Evolutionary conservation across 148 eudicot species (phyloP), one percentile per base, ranked within the genome.

Genomic region (Camellia japonica): DNA sequence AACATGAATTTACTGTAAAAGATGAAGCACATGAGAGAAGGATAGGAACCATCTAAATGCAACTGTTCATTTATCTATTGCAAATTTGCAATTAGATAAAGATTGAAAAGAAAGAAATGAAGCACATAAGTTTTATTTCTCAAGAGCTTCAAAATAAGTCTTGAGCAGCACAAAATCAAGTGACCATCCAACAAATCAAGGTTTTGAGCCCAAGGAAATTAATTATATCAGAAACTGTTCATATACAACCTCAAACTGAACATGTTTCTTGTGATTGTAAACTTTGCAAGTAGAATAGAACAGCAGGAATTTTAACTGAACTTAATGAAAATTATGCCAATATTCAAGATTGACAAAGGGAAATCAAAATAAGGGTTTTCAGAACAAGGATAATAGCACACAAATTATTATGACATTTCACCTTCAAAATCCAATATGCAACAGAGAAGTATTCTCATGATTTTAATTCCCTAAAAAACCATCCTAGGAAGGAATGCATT

Each of bases 201-300:
- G 46, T 44, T 0, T 69, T 15, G 6, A 68, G 15, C 52, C 20
- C 72, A 9, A 68, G 10, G 42, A 12, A 69, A 15, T n/a, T 6
- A 44, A 44, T 18, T 43, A 11, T 15, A 44, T 4, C 46, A 42
- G 12, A 44, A 68, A 16, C 18, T 18, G 19, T 7, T 43, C 19
- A 47, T 43, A 16, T 68, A 4, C n/a, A 6, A 11, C 74, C 43
- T 70, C 55, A 70, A 70, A 47, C 74, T n/a, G 73, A 41, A 54
- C 38, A 42, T 55, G 38, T 55, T 70, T 70, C 52, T 70, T 70
- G 10, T 49, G 52, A 68, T 9, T 47, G 6, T 46, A 70, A 70
- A 47, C 38, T 70, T 46, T 70, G 73, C 54, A 70, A 70, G 49
- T 70, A 70, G 55, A 49, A 70, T 20, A 70, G 73, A 47, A 46